These are phyloP conservation scores for Turritis glabra DNA, from an alignment of 345 rosid genomes.

Conservation along the genomic window DNA sequence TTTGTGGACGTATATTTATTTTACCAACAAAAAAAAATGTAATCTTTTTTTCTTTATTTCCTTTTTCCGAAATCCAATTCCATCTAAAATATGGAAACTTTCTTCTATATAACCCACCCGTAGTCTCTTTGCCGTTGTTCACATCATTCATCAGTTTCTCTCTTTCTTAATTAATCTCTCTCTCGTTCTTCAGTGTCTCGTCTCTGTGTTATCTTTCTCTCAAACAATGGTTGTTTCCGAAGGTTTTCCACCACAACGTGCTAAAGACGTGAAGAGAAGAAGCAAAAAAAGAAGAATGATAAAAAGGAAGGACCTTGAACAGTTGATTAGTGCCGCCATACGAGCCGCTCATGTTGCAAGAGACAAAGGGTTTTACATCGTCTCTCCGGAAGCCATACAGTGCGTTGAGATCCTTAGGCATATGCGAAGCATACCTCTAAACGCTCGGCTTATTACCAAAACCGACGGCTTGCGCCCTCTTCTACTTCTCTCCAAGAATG, in stretches of 20 bases:
- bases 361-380: conserved; percentile 26
- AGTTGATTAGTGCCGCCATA: background rate
- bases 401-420: conserved; percentile 20
- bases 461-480: background rate
- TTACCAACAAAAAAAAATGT: background rate
- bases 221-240: background rate
- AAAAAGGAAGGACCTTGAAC: background rate
- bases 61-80: background rate
- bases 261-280: background rate
- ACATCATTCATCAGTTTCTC: background rate
- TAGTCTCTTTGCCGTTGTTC: background rate
- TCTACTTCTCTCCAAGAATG: conserved; percentile 7
- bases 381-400: conserved; percentile 22
- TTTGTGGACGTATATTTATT: no score
- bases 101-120: background rate
- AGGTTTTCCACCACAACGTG: conserved; percentile 5
- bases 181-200: no score
- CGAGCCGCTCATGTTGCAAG: conserved; percentile 24
- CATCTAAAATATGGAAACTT: background rate
- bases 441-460: background rate
- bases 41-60: no score
- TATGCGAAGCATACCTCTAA: conserved; percentile 13
- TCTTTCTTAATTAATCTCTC: background rate
- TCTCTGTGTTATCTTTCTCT: background rate
- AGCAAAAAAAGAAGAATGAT: background rate